Evolutionary conservation across 305 asterid genomes (phyloP).

Genomic region (Fraxinus sp.): DNA sequence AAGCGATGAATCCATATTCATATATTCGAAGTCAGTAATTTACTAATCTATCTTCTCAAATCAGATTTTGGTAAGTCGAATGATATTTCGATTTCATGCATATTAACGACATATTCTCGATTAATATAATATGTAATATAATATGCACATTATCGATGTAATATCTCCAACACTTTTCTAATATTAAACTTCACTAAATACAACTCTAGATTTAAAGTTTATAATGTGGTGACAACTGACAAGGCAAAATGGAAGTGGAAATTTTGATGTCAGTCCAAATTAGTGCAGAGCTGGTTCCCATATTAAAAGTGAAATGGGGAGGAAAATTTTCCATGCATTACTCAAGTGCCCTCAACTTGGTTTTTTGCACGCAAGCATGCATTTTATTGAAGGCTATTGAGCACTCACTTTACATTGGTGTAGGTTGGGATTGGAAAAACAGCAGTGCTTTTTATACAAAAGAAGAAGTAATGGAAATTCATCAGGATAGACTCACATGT

Average conservation of each 20-base stretch:
- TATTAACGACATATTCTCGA: too few relatives aligned
- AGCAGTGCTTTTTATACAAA: too few relatives aligned
- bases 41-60: too few relatives aligned
- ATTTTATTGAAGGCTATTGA: neutral
- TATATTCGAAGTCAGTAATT: too few relatives aligned
- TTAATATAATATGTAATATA: too few relatives aligned
- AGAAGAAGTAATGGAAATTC: too few relatives aligned
- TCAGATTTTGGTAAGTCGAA: too few relatives aligned
- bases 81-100: too few relatives aligned
- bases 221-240: neutral
- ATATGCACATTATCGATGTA: too few relatives aligned
- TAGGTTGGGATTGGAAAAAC: neutral
- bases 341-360: slow-evolving; percentile 21
- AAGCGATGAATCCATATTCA: too few relatives aligned
- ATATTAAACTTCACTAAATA: neutral
- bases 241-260: slow-evolving; percentile 30
- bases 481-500: too few relatives aligned
- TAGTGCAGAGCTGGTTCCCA: slow-evolving; percentile 41
- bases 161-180: neutral
- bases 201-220: neutral
- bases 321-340: slow-evolving; percentile 11
- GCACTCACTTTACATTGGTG: neutral
- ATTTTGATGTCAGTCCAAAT: slow-evolving; percentile 6
- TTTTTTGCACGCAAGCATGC: slow-evolving; percentile 11
- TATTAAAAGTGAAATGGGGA: slow-evolving; percentile 7